Percentiles rank a stretch among this genome's conserved stretches.
phyloP scores from a whole-genome alignment of 2,329 filamentous ascomycete genomes.

The Ophiocordyceps unilateralis region DNA sequence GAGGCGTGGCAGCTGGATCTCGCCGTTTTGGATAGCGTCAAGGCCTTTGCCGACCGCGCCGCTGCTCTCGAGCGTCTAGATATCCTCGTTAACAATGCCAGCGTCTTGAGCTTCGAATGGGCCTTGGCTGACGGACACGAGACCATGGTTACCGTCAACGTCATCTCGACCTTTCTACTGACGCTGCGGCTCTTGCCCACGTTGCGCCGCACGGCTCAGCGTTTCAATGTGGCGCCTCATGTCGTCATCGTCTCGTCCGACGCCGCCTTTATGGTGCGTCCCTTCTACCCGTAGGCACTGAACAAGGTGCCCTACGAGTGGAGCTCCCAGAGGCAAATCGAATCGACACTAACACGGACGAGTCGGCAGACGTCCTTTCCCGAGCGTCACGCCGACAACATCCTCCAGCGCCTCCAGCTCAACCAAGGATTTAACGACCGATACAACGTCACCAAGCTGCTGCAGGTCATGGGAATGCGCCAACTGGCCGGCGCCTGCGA shows the following conservation, averaged over 20 bases:
- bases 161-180: slow-evolving; percentile 27
- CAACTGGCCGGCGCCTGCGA: slow-evolving; percentile 17
- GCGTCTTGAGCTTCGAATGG: slow-evolving; percentile 5
- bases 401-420: slow-evolving; percentile 16
- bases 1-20: slow-evolving; percentile 29
- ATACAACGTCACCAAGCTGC: slow-evolving; percentile 14
- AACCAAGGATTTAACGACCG: slow-evolving; percentile 7
- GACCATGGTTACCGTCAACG: slow-evolving; percentile 25
- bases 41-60: slow-evolving; percentile 16
- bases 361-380: slow-evolving; percentile 18
- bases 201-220: slow-evolving; percentile 17
- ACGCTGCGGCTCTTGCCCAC: slow-evolving; percentile 23
- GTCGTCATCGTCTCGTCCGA: slow-evolving; percentile 23
- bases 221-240: slow-evolving; percentile 15
- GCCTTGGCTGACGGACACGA: slow-evolving; percentile 21
- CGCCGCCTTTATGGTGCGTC: slow-evolving; percentile 6
- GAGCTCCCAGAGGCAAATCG: no score
- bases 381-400: slow-evolving; percentile 11
- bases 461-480: slow-evolving; percentile 12
- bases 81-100: slow-evolving; percentile 24
- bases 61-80: slow-evolving; percentile 21
- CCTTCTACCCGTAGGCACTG: no score
- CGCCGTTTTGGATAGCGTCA: slow-evolving; percentile 16
- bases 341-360: no score
- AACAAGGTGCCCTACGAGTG: no score